phyloP scores from a whole-genome alignment of 1,139 yeast species.

The Yamadazyma taylorii region DNA sequence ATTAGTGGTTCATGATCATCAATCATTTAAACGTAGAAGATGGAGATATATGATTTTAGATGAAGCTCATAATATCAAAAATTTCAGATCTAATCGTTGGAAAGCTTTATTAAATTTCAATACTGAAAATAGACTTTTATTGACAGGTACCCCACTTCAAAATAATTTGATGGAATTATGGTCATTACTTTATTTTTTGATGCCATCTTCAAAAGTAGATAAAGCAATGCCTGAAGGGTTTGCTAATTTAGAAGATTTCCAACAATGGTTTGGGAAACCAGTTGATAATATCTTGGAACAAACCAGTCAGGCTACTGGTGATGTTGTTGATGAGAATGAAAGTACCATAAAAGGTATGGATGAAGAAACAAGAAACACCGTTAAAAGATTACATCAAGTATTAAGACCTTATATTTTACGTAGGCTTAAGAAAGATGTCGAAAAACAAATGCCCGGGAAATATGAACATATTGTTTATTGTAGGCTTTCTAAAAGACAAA shows the following conservation, averaged over 20 bases:
- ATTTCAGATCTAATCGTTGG: conserved; percentile 96
- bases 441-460: conserved; percentile 98
- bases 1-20: conserved; percentile 93
- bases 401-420: conserved; percentile 88
- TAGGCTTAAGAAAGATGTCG: conserved; percentile 93
- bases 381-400: conserved; percentile 87
- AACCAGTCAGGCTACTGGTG: conserved; percentile 51
- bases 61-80: conserved; percentile 97
- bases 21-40: conserved; percentile 83
- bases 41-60: conserved; percentile 98
- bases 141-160: conserved; percentile 96
- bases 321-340: conserved; percentile 44
- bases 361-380: conserved; percentile 80
- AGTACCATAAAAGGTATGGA: conserved; percentile 40
- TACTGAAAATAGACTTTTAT: conserved; percentile 78
- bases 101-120: conserved; percentile 91
- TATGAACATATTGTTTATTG: conserved; percentile 94
- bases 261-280: conserved; percentile 97
- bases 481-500: conserved; percentile 86
- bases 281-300: conserved; percentile 87
- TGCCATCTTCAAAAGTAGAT: conserved; percentile 82
- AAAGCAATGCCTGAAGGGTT: conserved; percentile 91
- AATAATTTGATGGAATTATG: conserved; percentile 90
- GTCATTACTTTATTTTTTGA: conserved; percentile 88
- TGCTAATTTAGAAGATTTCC: conserved; percentile 93